These are phyloP conservation scores for Flaveria sonorensis DNA, from an alignment of 129 eudicot species.

Conservation along the genomic window DNA sequence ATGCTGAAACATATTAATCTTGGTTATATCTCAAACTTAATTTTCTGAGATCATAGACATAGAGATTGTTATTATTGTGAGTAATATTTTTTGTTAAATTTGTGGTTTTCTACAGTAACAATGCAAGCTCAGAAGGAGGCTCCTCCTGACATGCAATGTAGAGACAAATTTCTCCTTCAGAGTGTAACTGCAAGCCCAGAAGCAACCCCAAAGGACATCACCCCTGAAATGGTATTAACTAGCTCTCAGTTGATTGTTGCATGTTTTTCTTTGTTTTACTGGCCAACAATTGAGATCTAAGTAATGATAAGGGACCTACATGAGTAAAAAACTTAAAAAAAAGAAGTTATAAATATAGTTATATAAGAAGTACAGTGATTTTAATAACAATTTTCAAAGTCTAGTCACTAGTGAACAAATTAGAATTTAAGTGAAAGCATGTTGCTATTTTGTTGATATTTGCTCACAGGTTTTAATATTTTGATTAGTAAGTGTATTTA, in stretches of 20 bases:
- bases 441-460: neutral
- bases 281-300: conserved; percentile 16
- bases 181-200: conserved; percentile 65
- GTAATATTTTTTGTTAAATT: neutral
- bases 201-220: conserved; percentile 64
- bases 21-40: neutral
- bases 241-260: conserved; percentile 10
- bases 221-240: conserved; percentile 73
- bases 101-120: conserved; percentile 55
- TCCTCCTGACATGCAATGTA: conserved; percentile 94
- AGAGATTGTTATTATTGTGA: neutral
- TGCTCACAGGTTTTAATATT: neutral
- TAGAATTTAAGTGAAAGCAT: conserved; percentile 8
- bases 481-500: conserved; percentile 8
- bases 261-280: conserved; percentile 6
- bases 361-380: neutral
- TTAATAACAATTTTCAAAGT: neutral
- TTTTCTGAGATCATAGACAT: neutral
- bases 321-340: neutral
- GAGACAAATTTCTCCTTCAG: conserved; percentile 92
- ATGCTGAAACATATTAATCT: neutral
- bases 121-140: conserved; percentile 98
- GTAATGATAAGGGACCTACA: neutral
- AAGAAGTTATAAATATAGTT: neutral
- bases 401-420: neutral